Conservation (phyloP, 306 rosid species). For the Vigna radiata region DNA sequence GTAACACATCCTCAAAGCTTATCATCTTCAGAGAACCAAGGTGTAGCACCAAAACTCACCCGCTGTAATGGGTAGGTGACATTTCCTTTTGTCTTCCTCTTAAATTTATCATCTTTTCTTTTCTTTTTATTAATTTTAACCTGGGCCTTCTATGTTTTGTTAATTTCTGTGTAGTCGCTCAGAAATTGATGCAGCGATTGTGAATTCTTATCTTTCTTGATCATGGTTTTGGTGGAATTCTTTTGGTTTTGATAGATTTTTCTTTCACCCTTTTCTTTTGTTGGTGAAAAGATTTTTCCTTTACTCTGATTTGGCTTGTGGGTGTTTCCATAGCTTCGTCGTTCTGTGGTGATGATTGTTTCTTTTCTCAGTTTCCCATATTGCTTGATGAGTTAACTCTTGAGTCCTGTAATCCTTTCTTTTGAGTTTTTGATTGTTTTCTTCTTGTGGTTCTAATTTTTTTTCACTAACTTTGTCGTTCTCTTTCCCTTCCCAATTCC, state of each 20-base stretch:
- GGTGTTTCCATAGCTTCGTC: too few relatives aligned
- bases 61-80: conserved; percentile 64
- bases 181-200: too few relatives aligned
- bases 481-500: neutral
- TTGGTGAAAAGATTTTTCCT: too few relatives aligned
- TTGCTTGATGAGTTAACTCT: neutral
- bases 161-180: too few relatives aligned
- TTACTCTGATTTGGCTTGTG: too few relatives aligned
- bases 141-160: neutral
- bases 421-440: conserved; percentile 33
- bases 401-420: conserved; percentile 40
- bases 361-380: too few relatives aligned
- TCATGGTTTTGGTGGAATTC: too few relatives aligned
- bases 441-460: conserved; percentile 39
- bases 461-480: conserved; percentile 33
- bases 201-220: too few relatives aligned
- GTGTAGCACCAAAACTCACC: conserved; percentile 42
- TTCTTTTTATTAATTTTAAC: neutral
- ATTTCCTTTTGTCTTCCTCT: neutral
- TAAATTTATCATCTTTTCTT: neutral
- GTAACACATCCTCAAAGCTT: conserved; percentile 15
- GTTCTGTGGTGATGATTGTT: too few relatives aligned
- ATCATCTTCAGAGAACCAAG: conserved; percentile 46
- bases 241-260: too few relatives aligned
- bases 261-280: too few relatives aligned